Base-by-base conservation (phyloP, 768 basidiomycete genomes). In the Tulasnella sp. region DNA sequence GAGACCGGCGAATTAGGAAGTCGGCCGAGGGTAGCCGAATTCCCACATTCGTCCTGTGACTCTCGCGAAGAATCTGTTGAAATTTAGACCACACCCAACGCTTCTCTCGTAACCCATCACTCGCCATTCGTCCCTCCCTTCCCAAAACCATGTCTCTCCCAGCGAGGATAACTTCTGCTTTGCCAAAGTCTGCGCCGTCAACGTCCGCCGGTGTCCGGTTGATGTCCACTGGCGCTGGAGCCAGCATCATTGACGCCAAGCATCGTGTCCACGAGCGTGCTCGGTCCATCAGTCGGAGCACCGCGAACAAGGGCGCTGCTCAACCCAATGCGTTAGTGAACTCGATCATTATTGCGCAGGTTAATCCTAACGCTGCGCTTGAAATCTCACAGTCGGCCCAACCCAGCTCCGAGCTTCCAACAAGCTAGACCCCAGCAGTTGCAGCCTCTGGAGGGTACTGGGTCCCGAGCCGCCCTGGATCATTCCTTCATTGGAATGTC, bases 401-500 rank as follows among this genome's bases (percentile, higher is more conserved):
- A 86, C 51, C 90, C 89, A 72, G 85, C 89, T n/a, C 90, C 90
- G 81, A 88, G 79, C 84, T 84, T 78, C 85, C 84, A 80, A 82
- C 84, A 71, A 81, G 44, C 32, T 80, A 51, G 20, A 39, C 46
- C 48, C 32, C 51, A 86, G 29, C 87, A 87, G 55, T 85, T 93
- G 79, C 48, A 55, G 5, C 79, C 67, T 57, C 61, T 70, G 11
- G 61, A 70, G 69, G 74, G 74, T 23, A 48, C 35, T 20, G 37
- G 44, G 32, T 79, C 70, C 39, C 70, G 32, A 7, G 67, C 78
- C 37, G 71, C 42, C 5, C 81, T 84, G 51, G 94, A 96, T 83
- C 88, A 91, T 82, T 91, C 93, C 10, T 99, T 99, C 82, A 88
- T 99, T 77, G 98, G 97, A 72, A 89, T 96, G 84, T 94, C 95